Base-by-base conservation (phyloP, 2,329 filamentous ascomycete genomes). In the Hymenoscyphus scutula region DNA sequence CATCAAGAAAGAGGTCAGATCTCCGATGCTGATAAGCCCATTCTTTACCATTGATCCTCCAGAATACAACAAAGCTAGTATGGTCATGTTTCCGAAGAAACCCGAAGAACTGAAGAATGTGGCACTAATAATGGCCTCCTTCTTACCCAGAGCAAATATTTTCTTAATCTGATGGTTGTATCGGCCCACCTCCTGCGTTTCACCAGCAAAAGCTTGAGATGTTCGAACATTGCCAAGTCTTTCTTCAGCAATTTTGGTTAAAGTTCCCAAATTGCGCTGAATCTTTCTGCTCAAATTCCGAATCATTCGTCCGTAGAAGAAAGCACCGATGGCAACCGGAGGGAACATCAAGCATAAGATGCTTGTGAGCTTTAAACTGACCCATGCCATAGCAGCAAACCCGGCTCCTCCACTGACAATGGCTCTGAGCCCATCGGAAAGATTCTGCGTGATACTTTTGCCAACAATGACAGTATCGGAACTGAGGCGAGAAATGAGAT, bases 171-270 rank as follows among this genome's bases (percentile, higher is more conserved):
- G 95, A 32, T 83, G 87, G 75, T 97, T 98, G 79, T 99, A 99
- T 57, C 96, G 88, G 48, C 85, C 81, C 34, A 97, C 89, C 78
- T 99, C 95, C 70, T 95, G 88, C 13, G 93, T 86, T 75, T 99
- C 95, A 57, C 92, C 95, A 27, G 90, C 93, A 75, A 99, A 99
- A 15, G 95, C 93, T 77, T 99, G 95, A 70, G 92, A 96, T 0
- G 95, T 99, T 74, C 93, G 91, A 64, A 99, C 92, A 75, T 98
- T 99, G 61, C 95, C 94, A 25, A 99, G 80, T n/a, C 95, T 88
- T 76, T 99, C 96, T 79, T 99, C 96, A 0, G 95, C 95, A 74
- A 99, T 96, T 78, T 98, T 99, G 38, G 94, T 97, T 68, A 99
- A 79, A 0, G 90, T 90, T 69, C 95, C 95, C 13, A 99, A 79